These are phyloP conservation scores for Solanum corneliomulleri DNA, from an alignment of 257 asterid genomes.

Conservation along the genomic window DNA sequence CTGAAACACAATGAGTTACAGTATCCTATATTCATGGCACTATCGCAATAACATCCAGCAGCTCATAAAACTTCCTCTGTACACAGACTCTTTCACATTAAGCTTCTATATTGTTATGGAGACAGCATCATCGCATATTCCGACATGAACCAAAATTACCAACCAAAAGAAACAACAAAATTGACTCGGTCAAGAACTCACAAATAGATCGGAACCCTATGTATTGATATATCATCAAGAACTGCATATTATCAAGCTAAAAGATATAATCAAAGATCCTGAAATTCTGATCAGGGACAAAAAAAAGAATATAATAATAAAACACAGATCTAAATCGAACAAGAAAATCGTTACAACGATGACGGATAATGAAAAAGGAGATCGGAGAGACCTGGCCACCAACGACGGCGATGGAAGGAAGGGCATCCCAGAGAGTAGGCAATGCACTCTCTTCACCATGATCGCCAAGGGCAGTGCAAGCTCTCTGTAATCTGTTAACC, in stretches of 20 bases:
- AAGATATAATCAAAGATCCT: not conserved
- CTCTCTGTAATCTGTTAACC: slow-evolving; percentile 87
- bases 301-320: not conserved
- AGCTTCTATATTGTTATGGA: not conserved
- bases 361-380: not conserved
- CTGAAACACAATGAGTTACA: not conserved
- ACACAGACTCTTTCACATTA: not conserved
- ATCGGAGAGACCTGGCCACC: slow-evolving; percentile 75
- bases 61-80: not conserved
- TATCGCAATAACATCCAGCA: not conserved
- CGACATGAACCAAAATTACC: not conserved
- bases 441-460: slow-evolving; percentile 77
- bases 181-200: not conserved
- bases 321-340: not conserved
- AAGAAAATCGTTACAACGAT: not conserved
- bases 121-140: not conserved
- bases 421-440: slow-evolving; percentile 97
- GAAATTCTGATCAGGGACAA: not conserved
- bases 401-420: slow-evolving; percentile 93
- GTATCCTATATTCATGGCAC: not conserved
- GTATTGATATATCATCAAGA: not conserved
- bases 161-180: not conserved
- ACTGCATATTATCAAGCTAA: not conserved
- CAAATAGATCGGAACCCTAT: not conserved
- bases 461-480: slow-evolving; percentile 95